phyloP scores from a whole-genome alignment of 306 rosid species.

The Fragaria ananassa region DNA sequence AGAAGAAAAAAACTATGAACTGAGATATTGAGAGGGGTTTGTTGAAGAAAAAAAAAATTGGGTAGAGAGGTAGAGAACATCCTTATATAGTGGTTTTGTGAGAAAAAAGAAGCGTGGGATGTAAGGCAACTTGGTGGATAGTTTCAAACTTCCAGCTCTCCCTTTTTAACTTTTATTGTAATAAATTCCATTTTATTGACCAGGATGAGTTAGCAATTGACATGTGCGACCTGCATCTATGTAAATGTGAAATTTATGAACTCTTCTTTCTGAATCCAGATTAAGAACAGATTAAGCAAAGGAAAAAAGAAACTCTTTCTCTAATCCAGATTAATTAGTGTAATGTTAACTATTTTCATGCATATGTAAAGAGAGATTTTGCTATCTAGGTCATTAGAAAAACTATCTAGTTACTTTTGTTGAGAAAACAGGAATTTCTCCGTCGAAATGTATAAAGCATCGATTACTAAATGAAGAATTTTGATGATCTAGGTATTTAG shows the following conservation, averaged over 20 bases:
- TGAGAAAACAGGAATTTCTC: background rate
- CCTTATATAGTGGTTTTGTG: constrained; percentile 42
- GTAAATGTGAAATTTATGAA: constrained; percentile 32
- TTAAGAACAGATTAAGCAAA: constrained; percentile 6
- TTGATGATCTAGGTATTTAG: background rate
- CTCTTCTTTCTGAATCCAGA: constrained; percentile 5
- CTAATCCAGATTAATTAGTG: background rate
- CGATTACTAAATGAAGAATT: background rate
- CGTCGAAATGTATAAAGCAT: background rate
- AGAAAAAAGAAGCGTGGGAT: constrained; percentile 52
- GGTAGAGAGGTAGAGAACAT: constrained; percentile 20
- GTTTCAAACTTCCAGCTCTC: constrained; percentile 39
- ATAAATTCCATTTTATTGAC: constrained; percentile 17
- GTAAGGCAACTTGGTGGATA: constrained; percentile 36
- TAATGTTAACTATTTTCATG: background rate
- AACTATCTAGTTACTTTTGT: constrained; percentile 21
- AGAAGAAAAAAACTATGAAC: constrained; percentile 6
- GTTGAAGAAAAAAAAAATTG: constrained; percentile 32
- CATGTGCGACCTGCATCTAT: constrained; percentile 33
- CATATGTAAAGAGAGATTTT: constrained; percentile 6
- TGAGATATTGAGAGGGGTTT: constrained; percentile 23
- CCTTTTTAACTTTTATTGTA: constrained; percentile 29
- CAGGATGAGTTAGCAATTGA: constrained; percentile 42
- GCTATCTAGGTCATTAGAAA: background rate
- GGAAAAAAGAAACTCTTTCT: background rate